Evolutionary conservation across 345 rosid species (phyloP).

Genomic region (Aquilaria yunnanensis): DNA sequence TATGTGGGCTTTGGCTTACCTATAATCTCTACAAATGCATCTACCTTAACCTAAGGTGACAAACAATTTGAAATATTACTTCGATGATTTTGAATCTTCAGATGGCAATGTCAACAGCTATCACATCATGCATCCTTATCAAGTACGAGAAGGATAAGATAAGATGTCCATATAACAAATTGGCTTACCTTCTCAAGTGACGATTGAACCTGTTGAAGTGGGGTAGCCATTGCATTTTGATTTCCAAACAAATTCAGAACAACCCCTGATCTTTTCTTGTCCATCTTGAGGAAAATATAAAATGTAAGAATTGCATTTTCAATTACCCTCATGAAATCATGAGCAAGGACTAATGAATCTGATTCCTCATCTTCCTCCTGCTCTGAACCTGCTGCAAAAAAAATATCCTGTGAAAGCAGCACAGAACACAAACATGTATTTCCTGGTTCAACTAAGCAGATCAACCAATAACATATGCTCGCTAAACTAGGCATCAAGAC

Average conservation of each 20-base stretch:
- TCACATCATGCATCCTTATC: no score
- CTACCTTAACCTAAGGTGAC: no score
- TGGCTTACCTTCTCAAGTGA: conserved; percentile 59
- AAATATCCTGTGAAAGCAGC: no score
- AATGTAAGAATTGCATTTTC: conserved; percentile 67
- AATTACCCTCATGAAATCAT: conserved; percentile 56
- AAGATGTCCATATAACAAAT: not conserved
- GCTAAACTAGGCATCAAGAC: no score
- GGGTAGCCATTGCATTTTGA: conserved; percentile 58
- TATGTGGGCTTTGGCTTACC: no score
- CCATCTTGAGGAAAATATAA: conserved; percentile 68
- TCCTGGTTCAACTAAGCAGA: not conserved
- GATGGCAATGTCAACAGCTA: no score
- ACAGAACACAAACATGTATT: not conserved
- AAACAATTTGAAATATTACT: no score
- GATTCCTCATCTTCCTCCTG: conserved; percentile 54
- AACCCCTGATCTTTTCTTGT: conserved; percentile 51
- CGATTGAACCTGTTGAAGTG: conserved; percentile 69
- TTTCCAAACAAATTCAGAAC: conserved; percentile 61
- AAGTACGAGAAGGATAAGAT: not conserved
- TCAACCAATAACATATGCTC: no score
- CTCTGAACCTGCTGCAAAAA: conserved; percentile 43
- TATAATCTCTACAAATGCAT: no score
- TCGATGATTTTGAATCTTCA: no score
- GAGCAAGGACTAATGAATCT: conserved; percentile 42